phyloP scores from a whole-genome alignment of 1,139 yeast genomes.

The Candida sanyaensis region DNA sequence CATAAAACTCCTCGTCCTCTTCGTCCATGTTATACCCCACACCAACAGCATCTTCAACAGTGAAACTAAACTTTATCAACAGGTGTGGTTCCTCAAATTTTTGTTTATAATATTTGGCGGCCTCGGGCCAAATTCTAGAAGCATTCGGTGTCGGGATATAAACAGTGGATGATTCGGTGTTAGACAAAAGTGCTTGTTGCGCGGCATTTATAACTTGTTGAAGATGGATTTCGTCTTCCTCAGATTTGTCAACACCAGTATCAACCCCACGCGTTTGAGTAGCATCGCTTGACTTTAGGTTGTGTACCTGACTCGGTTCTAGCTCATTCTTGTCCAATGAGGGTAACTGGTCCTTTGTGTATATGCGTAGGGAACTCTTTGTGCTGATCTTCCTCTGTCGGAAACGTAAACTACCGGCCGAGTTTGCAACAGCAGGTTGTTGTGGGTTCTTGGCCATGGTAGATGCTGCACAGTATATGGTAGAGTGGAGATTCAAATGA shows the following conservation, averaged over 20 bases:
- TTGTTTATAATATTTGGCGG: constrained; percentile 61
- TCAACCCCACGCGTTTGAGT: constrained; percentile 61
- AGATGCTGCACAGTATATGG: no score
- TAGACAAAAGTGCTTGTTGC: constrained; percentile 55
- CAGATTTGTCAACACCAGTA: constrained; percentile 98
- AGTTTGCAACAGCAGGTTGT: constrained; percentile 51
- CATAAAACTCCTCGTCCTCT: constrained; percentile 70
- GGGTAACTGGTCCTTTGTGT: constrained; percentile 62
- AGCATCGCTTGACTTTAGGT: constrained; percentile 27
- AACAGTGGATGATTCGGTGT: constrained; percentile 35
- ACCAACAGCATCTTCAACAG: constrained; percentile 92
- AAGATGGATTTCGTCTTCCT: constrained; percentile 95
- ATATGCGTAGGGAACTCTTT: constrained; percentile 82
- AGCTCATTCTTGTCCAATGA: constrained; percentile 59
- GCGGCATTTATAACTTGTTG: constrained; percentile 87
- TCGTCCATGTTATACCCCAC: constrained; percentile 91
- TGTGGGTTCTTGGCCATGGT: constrained; percentile 29
- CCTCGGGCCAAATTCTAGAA: constrained; percentile 78
- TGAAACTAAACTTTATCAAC: constrained; percentile 87
- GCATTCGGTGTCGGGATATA: constrained; percentile 99
- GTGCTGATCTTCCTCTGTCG: constrained; percentile 91
- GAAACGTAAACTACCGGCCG: constrained; percentile 41
- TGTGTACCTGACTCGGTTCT: constrained; percentile 49
- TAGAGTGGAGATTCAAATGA: no score
- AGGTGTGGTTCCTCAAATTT: constrained; percentile 71